Evolutionary conservation across 768 basidiomycete genomes (phyloP), one percentile per base, ranked within the genome.

Genomic region (Dentipellis sp.): DNA sequence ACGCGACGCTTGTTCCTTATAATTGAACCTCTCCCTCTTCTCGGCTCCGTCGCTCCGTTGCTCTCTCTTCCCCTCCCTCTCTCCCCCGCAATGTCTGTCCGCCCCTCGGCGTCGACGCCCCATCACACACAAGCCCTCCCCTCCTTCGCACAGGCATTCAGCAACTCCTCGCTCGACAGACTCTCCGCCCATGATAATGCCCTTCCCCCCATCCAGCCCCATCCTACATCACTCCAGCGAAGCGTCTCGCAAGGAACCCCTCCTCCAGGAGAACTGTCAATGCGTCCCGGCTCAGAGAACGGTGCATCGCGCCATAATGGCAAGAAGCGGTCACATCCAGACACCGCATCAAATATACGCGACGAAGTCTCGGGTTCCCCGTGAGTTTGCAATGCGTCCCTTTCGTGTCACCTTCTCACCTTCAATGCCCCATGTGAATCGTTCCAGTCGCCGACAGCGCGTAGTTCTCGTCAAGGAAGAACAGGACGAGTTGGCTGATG

Each of bases 111-210:
- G 74, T 45, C 77, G 75, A 62, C 68, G 71, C 42, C 42, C n/a
- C 42, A 45, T 4, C 58, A 71, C 74, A 58, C 84, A 16, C 61
- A 83, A 67, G 83, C 86, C 10, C 80, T 91, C 39, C 88, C 88
- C 40, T 86, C 88, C 45, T 91, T 91, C 69, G 82, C 84, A 1
- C 83, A 86, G 71, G 80, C 88, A 0, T 91, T 91, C 71, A 80
- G 77, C 66, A 72, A 63, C 52, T 77, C 78, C 1, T 81, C 82
- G 6, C 69, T 86, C 54, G 73, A 67, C 68, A 75, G 70, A 57
- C 74, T 82, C 19, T 68, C 78, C 1, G 67, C 73, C 37, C 71
- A 72, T 55, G 79, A 71, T 68, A 84, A 82, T 67, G 71, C 67
- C 42, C 73, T 88, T 3, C 86, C 87, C 10, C 86, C 85, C 54